Conservation (phyloP, 169 alveolate species). For the Plasmodium gaboni region DNA sequence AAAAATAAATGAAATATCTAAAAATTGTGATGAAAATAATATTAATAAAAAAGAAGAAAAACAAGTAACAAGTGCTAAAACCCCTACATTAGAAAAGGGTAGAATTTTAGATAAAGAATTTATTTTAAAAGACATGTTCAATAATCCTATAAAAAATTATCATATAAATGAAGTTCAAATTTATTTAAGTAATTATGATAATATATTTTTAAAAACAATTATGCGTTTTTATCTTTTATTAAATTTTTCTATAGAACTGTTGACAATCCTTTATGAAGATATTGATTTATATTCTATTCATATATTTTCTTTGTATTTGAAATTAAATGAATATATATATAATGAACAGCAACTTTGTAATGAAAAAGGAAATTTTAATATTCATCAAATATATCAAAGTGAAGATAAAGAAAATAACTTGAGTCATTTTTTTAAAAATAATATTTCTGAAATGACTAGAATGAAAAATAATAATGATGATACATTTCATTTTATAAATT, state of each 20-base stretch:
- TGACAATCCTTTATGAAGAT: slow-evolving; percentile 41
- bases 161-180: slow-evolving; percentile 27
- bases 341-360: background rate
- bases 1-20: slow-evolving; percentile 23
- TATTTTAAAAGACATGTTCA: slow-evolving; percentile 37
- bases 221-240: slow-evolving; percentile 44
- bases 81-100: background rate
- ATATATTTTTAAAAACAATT: slow-evolving; percentile 58
- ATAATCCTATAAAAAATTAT: slow-evolving; percentile 36
- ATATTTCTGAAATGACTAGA: background rate
- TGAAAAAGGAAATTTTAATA: background rate
- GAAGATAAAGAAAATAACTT: too few relatives aligned
- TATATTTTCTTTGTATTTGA: slow-evolving; percentile 31
- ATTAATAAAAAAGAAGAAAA: background rate
- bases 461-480: background rate
- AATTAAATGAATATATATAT: slow-evolving; percentile 8
- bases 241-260: slow-evolving; percentile 46
- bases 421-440: background rate
- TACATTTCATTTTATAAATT: background rate
- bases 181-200: slow-evolving; percentile 59
- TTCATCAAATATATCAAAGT: background rate
- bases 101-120: slow-evolving; percentile 37
- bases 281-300: slow-evolving; percentile 37
- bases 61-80: background rate
- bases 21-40: slow-evolving; percentile 1